phyloP scores from a whole-genome alignment of 2,329 filamentous ascomycete genomes.

The Pseudocercospora ulei region DNA sequence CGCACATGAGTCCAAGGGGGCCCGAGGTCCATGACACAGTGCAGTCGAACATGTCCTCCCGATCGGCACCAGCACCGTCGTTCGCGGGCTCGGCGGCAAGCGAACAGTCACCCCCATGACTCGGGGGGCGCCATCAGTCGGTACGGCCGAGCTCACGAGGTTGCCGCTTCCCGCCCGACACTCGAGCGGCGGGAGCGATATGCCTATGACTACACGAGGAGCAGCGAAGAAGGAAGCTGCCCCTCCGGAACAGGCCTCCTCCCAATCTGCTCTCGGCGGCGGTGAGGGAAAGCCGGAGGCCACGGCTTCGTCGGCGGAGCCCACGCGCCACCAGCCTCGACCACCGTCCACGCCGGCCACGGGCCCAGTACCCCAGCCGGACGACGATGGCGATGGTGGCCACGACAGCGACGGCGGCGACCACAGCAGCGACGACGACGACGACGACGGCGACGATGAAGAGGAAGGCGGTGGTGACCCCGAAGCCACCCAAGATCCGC shows the following conservation, averaged over 20 bases:
- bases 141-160: slow-evolving; percentile 20
- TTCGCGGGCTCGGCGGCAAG: slow-evolving; percentile 11
- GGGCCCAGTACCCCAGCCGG: slow-evolving; percentile 1
- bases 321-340: slow-evolving; percentile 4
- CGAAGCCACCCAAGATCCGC: slow-evolving; percentile 1
- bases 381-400: slow-evolving; percentile 10
- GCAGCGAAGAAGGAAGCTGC: slow-evolving; percentile 16
- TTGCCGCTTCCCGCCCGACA: slow-evolving; percentile 10
- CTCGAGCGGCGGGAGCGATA: slow-evolving; percentile 13
- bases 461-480: slow-evolving; percentile 8
- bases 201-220: slow-evolving; percentile 18
- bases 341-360: slow-evolving; percentile 3
- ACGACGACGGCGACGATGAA: slow-evolving; percentile 11
- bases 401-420: slow-evolving; percentile 13
- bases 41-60: slow-evolving; percentile 13
- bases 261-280: slow-evolving; percentile 3
- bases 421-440: slow-evolving; percentile 11
- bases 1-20: slow-evolving; percentile 10
- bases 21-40: slow-evolving; percentile 8
- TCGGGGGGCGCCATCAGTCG: slow-evolving; percentile 15
- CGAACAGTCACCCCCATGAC: slow-evolving; percentile 18
- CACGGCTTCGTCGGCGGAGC: slow-evolving; percentile 5
- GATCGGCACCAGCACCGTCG: slow-evolving; percentile 12
- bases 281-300: slow-evolving; percentile 14
- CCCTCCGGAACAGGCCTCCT: slow-evolving; percentile 9